Conservation (phyloP, 176 grass and related monocot genomes). For the Hyparrhenia diplandra region DNA sequence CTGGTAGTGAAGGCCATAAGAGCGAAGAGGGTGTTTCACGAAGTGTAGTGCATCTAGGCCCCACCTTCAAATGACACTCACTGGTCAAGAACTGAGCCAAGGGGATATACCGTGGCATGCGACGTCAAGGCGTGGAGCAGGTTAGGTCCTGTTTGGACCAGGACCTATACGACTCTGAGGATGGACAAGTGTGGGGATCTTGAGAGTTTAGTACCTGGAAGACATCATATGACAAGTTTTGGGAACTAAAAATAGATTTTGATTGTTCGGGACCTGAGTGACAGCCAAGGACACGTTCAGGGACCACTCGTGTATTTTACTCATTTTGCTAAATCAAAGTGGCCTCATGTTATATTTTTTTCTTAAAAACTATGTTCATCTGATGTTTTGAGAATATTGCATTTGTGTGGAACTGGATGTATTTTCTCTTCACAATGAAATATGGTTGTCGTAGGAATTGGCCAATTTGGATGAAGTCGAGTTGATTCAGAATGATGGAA, state of each 20-base stretch:
- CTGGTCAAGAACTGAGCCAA: too few relatives aligned
- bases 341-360: background rate
- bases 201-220: too few relatives aligned
- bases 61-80: background rate
- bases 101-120: background rate
- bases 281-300: background rate
- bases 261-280: background rate
- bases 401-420: background rate
- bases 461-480: slow-evolving; percentile 64
- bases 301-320: background rate
- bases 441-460: slow-evolving; percentile 56
- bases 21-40: background rate
- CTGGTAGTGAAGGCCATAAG: background rate
- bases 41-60: background rate
- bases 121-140: background rate
- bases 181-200: background rate
- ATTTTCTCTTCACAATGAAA: background rate
- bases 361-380: background rate
- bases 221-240: background rate
- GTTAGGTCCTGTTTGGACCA: too few relatives aligned
- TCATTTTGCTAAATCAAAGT: background rate
- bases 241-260: slow-evolving; percentile 1
- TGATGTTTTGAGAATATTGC: background rate
- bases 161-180: background rate
- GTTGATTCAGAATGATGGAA: slow-evolving; percentile 88